Evolutionary conservation across 768 basidiomycete species (phyloP).

Genomic region (Auriculariales sp.): DNA sequence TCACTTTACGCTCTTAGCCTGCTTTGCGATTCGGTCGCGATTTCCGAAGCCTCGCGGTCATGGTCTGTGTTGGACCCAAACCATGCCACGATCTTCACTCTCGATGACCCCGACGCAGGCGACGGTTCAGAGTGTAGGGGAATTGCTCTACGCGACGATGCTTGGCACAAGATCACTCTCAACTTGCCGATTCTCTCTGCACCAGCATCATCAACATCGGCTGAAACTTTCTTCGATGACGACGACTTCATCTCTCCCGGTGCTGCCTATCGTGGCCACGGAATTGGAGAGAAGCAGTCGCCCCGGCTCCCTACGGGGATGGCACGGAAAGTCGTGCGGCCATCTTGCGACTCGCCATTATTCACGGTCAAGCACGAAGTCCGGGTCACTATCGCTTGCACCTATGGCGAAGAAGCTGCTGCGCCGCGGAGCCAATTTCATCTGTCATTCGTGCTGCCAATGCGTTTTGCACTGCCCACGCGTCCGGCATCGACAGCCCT

Average conservation of each 20-base stretch:
- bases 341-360: slow-evolving; percentile 38
- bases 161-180: background rate
- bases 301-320: background rate
- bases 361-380: slow-evolving; percentile 41
- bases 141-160: background rate
- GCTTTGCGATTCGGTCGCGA: slow-evolving; percentile 16
- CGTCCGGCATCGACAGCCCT: background rate
- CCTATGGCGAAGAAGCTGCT: slow-evolving; percentile 32
- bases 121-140: too few species aligned
- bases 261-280: background rate
- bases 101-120: background rate
- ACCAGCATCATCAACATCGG: background rate
- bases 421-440: slow-evolving; percentile 10
- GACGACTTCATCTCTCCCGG: background rate
- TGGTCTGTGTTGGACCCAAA: background rate
- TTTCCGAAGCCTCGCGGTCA: background rate
- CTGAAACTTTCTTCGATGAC: slow-evolving; percentile 1
- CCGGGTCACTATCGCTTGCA: slow-evolving; percentile 36
- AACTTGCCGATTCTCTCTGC: background rate
- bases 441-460: background rate
- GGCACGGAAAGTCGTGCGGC: slow-evolving; percentile 20
- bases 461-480: slow-evolving; percentile 11
- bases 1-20: slow-evolving; percentile 36
- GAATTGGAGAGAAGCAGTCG: slow-evolving; percentile 2
- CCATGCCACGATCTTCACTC: background rate